phyloP scores from a whole-genome alignment of 2,329 filamentous ascomycete species.

The Chaetothyriales sp. region DNA sequence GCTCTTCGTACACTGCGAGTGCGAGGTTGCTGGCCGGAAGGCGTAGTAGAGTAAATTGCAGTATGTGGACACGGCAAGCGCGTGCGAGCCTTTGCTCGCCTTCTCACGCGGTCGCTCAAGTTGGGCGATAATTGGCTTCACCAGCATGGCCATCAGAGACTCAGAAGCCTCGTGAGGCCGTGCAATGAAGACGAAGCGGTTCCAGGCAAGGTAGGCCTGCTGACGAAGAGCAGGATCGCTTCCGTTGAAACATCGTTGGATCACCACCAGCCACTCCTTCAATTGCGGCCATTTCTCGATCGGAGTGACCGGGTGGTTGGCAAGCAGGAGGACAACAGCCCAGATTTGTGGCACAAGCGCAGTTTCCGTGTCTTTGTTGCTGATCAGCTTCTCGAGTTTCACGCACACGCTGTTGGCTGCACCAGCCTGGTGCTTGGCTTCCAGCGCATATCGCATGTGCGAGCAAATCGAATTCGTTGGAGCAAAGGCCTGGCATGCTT shows the following conservation, averaged over 20 bases:
- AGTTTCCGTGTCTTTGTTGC: constrained; percentile 41
- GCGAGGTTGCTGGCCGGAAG: constrained; percentile 55
- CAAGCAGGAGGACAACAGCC: constrained; percentile 66
- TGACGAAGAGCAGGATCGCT: constrained; percentile 55
- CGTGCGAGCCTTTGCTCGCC: constrained; percentile 30
- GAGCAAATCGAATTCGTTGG: constrained; percentile 55
- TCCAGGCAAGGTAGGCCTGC: constrained; percentile 76
- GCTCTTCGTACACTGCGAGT: constrained; percentile 54
- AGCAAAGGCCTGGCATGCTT: constrained; percentile 56
- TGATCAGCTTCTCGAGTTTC: constrained; percentile 54
- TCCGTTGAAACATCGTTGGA: constrained; percentile 74
- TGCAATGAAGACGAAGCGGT: constrained; percentile 63
- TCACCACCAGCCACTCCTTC: constrained; percentile 59
- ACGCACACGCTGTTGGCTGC: constrained; percentile 47
- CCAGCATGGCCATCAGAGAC: constrained; percentile 47
- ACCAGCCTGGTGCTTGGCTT: constrained; percentile 39
- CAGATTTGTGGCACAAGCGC: constrained; percentile 72
- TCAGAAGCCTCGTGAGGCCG: constrained; percentile 48
- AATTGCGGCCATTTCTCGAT: constrained; percentile 58
- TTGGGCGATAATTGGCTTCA: constrained; percentile 55
- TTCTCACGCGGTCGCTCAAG: constrained; percentile 49
- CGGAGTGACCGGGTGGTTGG: constrained; percentile 49
- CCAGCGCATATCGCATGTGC: constrained; percentile 44
- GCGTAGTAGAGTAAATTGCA: constrained; percentile 73
- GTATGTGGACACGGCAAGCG: constrained; percentile 54